phyloP scores from a whole-genome alignment of 495 filamentous ascomycete genomes.

The Aspergillus heteromorphus region DNA sequence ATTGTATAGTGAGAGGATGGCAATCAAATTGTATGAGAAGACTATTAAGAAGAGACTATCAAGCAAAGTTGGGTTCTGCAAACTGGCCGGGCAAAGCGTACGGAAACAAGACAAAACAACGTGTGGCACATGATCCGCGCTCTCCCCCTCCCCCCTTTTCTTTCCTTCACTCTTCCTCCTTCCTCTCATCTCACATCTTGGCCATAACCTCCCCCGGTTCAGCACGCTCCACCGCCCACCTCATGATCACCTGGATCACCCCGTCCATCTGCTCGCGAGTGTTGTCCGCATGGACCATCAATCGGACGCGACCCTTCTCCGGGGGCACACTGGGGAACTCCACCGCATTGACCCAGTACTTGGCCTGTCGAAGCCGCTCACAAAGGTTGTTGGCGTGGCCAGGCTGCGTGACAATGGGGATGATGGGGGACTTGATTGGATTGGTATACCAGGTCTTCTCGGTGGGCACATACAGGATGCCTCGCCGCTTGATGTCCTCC shows the following conservation, averaged over 20 bases:
- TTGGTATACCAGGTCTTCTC: conserved; percentile 1
- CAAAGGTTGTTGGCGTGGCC: neutral
- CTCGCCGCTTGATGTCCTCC: neutral
- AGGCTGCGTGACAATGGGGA: neutral
- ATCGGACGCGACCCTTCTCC: conserved; percentile 1
- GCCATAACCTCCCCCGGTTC: neutral
- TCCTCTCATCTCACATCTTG: neutral
- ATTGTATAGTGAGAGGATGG: too few relatives aligned
- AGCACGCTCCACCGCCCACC: neutral
- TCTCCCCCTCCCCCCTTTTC: neutral
- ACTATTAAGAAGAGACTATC: too few relatives aligned
- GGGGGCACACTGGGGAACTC: conserved; percentile 3
- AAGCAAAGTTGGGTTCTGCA: too few relatives aligned
- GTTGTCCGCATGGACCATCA: conserved; percentile 8
- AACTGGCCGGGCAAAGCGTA: too few relatives aligned
- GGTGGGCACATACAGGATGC: conserved; percentile 2
- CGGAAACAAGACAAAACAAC: too few relatives aligned
- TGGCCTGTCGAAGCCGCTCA: neutral
- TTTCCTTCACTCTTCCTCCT: neutral
- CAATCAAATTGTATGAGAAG: too few relatives aligned
- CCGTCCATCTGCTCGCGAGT: conserved; percentile 1
- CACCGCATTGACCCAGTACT: conserved; percentile 6
- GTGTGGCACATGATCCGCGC: neutral
- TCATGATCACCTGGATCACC: neutral
- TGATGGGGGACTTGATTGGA: conserved; percentile 1